phyloP scores from a whole-genome alignment of 768 basidiomycete genomes.

The Suillus americanus region DNA sequence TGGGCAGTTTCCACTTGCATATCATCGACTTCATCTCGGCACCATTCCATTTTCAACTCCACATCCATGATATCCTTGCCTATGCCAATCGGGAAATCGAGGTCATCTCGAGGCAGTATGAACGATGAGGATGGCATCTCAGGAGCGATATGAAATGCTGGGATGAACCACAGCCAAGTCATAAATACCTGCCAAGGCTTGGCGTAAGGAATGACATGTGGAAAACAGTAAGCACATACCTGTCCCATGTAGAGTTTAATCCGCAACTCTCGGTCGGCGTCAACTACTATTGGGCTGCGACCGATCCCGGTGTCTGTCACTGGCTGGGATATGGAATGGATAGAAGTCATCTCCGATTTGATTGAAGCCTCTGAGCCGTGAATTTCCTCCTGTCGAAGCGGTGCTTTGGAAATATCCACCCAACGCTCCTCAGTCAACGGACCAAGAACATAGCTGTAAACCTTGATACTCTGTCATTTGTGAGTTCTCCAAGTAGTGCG shows the following conservation, averaged over 20 bases:
- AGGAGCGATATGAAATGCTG: slow-evolving; percentile 74
- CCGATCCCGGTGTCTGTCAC: slow-evolving; percentile 16
- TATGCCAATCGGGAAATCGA: slow-evolving; percentile 78
- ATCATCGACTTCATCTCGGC: slow-evolving; percentile 11
- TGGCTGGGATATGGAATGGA: neutral
- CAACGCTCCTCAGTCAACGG: slow-evolving; percentile 46
- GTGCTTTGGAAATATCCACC: slow-evolving; percentile 38
- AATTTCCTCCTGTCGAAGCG: slow-evolving; percentile 15
- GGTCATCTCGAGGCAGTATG: slow-evolving; percentile 54
- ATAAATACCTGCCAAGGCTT: slow-evolving; percentile 56
- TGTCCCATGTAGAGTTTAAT: slow-evolving; percentile 73
- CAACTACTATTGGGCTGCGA: slow-evolving; percentile 52
- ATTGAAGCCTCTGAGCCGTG: neutral
- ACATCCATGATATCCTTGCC: slow-evolving; percentile 68
- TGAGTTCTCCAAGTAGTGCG: neutral
- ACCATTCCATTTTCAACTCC: slow-evolving; percentile 60
- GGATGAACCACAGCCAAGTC: slow-evolving; percentile 87
- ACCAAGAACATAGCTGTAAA: slow-evolving; percentile 44
- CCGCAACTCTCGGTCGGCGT: slow-evolving; percentile 66
- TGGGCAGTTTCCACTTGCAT: neutral
- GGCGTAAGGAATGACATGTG: neutral
- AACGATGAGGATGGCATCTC: slow-evolving; percentile 39
- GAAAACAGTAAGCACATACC: slow-evolving; percentile 35
- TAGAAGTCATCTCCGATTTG: neutral
- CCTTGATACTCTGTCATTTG: slow-evolving; percentile 39